These are phyloP conservation scores for Solanum tarijense DNA, from an alignment of 257 asterid species.

Conservation along the genomic window DNA sequence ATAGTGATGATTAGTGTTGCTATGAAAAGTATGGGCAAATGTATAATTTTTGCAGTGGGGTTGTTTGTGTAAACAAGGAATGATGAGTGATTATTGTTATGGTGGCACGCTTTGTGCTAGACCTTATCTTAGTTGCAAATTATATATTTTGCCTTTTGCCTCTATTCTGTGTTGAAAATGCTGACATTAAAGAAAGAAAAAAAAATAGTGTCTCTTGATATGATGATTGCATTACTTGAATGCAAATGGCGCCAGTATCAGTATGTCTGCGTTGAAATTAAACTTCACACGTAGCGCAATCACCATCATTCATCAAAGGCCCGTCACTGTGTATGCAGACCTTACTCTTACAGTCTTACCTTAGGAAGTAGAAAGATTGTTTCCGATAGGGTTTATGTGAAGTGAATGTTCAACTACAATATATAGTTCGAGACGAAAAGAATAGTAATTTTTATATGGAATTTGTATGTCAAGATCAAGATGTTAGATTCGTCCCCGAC, in stretches of 20 bases:
- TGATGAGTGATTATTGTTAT: constrained; percentile 1
- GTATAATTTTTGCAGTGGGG: not conserved
- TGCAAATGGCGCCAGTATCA: not conserved
- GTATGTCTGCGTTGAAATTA: not conserved
- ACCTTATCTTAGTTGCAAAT: not conserved
- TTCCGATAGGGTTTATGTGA: no score
- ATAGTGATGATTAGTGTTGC: not conserved
- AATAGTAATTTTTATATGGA: not conserved
- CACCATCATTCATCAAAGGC: not conserved
- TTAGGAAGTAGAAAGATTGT: no score
- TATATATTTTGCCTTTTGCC: not conserved
- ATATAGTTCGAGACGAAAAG: not conserved
- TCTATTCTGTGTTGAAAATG: not conserved
- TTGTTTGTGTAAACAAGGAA: not conserved
- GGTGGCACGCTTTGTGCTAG: constrained; percentile 1
- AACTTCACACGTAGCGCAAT: not conserved
- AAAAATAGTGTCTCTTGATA: not conserved
- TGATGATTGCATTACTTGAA: not conserved
- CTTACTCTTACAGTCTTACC: not conserved
- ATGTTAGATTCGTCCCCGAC: not conserved
- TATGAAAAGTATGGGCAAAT: constrained; percentile 3
- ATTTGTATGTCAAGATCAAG: not conserved
- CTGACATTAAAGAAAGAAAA: no score
- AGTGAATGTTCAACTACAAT: not conserved
- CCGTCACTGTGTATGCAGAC: not conserved